A percentile compares a stretch with the other conserved stretches of the same genome.
Evolutionary conservation across 208 protist species (phyloP).

Genomic region (Vickermania ingenoplastis): DNA sequence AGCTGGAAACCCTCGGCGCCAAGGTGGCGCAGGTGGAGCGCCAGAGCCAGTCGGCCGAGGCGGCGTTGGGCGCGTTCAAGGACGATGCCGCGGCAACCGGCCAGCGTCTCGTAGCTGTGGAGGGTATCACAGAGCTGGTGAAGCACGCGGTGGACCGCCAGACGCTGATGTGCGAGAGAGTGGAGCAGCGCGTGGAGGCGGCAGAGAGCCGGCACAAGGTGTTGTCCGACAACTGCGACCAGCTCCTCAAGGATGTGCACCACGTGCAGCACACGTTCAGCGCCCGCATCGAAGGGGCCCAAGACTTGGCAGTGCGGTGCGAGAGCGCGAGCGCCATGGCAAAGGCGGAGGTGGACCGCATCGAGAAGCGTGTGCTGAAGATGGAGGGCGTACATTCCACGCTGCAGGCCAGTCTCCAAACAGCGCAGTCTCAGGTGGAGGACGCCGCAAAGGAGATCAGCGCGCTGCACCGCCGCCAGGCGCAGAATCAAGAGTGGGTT

Average conservation of each 20-base stretch:
- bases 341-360: conserved; percentile 46
- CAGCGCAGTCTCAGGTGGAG: conserved; percentile 13
- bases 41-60: conserved; percentile 17
- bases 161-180: conserved; percentile 5
- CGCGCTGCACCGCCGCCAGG: conserved; percentile 19
- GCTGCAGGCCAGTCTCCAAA: conserved; percentile 12
- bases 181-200: conserved; percentile 12
- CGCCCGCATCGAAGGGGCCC: conserved; percentile 33
- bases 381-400: conserved; percentile 17
- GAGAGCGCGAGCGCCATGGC: conserved; percentile 42
- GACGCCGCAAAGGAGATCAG: conserved; percentile 25
- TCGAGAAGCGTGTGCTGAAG: conserved; percentile 43
- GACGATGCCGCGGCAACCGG: neutral
- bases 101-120: conserved; percentile 9
- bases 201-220: neutral
- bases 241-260: conserved; percentile 15
- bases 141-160: conserved; percentile 11
- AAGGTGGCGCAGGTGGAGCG: conserved; percentile 13
- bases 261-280: conserved; percentile 25
- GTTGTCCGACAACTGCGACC: conserved; percentile 25
- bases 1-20: conserved; percentile 15
- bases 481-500: conserved; percentile 23
- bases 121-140: conserved; percentile 11
- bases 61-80: conserved; percentile 3
- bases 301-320: conserved; percentile 29